Evolutionary conservation across 768 basidiomycete genomes (phyloP).

Genomic region (Strobilomyces dryophilus): DNA sequence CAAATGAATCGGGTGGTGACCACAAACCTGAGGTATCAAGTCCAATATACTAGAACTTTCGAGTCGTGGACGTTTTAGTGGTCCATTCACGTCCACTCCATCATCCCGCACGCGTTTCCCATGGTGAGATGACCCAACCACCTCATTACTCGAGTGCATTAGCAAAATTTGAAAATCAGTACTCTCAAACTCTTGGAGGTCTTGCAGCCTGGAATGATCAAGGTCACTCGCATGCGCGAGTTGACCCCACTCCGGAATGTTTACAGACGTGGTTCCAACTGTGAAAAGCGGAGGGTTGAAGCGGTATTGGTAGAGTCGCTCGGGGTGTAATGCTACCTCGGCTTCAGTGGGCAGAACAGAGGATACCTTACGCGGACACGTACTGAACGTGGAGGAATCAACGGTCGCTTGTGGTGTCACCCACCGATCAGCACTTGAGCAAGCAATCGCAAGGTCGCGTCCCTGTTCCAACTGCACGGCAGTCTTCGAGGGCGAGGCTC

Average conservation of each 20-base stretch:
- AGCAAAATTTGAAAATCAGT: slow-evolving; percentile 28
- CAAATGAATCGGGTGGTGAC: not conserved
- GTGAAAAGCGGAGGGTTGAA: slow-evolving; percentile 14
- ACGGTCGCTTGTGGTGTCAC: slow-evolving; percentile 11
- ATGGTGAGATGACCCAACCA: not conserved
- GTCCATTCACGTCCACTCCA: slow-evolving; percentile 4
- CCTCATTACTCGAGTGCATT: not conserved
- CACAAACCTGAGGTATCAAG: slow-evolving; percentile 44
- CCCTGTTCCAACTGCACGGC: slow-evolving; percentile 14
- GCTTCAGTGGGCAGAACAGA: slow-evolving; percentile 4
- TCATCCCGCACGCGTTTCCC: slow-evolving; percentile 9
- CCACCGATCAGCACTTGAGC: slow-evolving; percentile 16
- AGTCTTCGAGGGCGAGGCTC: not conserved
- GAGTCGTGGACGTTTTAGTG: slow-evolving; percentile 33
- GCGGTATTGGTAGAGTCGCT: slow-evolving; percentile 23
- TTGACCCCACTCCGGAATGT: slow-evolving; percentile 39
- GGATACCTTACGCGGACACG: slow-evolving; percentile 5
- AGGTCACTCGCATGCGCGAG: slow-evolving; percentile 24
- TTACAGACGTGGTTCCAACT: not conserved
- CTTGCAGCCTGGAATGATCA: slow-evolving; percentile 35
- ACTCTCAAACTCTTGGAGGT: slow-evolving; percentile 43
- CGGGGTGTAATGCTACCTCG: slow-evolving; percentile 12
- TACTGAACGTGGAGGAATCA: slow-evolving; percentile 20
- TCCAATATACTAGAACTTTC: slow-evolving; percentile 33
- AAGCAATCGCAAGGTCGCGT: slow-evolving; percentile 17